These are phyloP conservation scores for Clonostachys solani DNA, from an alignment of 2,329 filamentous ascomycete genomes.

Conservation along the genomic window DNA sequence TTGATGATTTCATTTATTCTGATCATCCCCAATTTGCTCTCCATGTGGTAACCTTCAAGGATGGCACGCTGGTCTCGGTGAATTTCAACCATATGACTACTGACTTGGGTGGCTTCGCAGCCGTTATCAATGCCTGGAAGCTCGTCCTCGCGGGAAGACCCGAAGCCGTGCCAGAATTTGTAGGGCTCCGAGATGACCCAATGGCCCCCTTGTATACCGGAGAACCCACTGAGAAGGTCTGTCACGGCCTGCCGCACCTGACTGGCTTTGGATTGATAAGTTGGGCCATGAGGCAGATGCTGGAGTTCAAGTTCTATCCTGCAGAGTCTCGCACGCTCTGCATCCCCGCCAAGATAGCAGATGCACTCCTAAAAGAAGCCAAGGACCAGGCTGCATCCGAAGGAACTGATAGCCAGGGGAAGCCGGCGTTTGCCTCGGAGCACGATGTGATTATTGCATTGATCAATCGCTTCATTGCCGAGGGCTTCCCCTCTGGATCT, in stretches of 20 bases:
- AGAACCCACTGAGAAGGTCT: background rate
- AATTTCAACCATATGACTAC: slow-evolving; percentile 1
- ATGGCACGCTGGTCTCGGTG: slow-evolving; percentile 3
- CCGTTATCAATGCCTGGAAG: slow-evolving; percentile 1
- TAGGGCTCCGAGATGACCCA: background rate
- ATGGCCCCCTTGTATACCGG: background rate
- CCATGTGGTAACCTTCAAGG: slow-evolving; percentile 3
- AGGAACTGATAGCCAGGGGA: background rate
- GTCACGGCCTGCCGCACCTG: background rate
- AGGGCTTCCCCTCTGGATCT: background rate
- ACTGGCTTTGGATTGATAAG: background rate
- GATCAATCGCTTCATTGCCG: background rate
- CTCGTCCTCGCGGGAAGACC: background rate
- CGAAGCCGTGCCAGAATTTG: background rate
- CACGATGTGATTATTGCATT: background rate
- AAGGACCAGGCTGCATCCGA: background rate
- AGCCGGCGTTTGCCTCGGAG: background rate
- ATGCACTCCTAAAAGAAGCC: background rate
- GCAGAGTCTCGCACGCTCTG: background rate
- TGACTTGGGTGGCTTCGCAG: background rate
- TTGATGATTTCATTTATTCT: slow-evolving; percentile 1
- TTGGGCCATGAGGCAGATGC: background rate
- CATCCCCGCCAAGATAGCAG: background rate
- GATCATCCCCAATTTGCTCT: slow-evolving; percentile 2
- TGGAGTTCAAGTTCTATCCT: background rate